These are phyloP conservation scores for Chaetomiaceae sp. DNA, from an alignment of 2,329 filamentous ascomycete species.

Conservation along the genomic window DNA sequence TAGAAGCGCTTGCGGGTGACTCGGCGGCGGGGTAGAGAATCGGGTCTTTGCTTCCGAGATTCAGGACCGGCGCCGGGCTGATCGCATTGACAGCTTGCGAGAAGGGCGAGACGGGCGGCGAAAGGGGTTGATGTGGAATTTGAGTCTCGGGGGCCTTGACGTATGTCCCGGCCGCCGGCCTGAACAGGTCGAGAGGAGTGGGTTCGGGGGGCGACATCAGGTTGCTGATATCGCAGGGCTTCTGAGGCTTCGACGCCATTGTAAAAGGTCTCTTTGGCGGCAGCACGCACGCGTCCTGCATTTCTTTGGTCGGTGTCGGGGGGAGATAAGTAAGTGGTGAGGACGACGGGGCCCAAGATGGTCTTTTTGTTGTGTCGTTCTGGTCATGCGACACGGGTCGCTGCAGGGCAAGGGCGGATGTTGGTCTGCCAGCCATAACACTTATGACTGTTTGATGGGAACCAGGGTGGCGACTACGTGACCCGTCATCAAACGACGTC, in stretches of 20 bases:
- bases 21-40: conserved; percentile 53
- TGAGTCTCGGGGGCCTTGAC: conserved; percentile 30
- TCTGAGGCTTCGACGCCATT: conserved; percentile 31
- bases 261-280: background rate
- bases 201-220: conserved; percentile 60
- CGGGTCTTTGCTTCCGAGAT: conserved; percentile 43
- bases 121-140: conserved; percentile 43
- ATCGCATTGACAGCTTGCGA: conserved; percentile 37
- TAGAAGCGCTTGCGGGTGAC: conserved; percentile 35
- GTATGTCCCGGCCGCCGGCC: conserved; percentile 27
- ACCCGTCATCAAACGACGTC: conserved; percentile 17
- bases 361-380: conserved; percentile 11
- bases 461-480: conserved; percentile 19
- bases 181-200: conserved; percentile 50
- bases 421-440: conserved; percentile 22
- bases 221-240: conserved; percentile 45
- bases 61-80: conserved; percentile 25
- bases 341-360: conserved; percentile 12
- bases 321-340: conserved; percentile 13
- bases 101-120: conserved; percentile 55
- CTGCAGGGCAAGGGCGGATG: conserved; percentile 5
- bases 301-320: conserved; percentile 18
- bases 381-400: conserved; percentile 10
- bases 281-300: conserved; percentile 9
- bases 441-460: conserved; percentile 17